Conservation (phyloP, 177 flowering plant species). For the Vitis hybrid region DNA sequence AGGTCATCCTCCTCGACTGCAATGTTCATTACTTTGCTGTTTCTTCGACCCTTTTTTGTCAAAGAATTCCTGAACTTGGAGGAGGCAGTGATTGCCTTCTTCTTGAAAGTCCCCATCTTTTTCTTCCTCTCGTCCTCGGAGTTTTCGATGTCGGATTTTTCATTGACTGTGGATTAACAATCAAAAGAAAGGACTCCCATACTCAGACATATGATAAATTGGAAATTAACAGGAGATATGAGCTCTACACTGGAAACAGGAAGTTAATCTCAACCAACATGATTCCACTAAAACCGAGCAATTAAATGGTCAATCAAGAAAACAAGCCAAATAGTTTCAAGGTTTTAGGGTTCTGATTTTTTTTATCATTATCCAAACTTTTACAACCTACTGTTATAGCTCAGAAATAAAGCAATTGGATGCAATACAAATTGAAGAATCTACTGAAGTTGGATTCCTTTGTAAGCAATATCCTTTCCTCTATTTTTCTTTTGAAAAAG, state of each 20-base stretch:
- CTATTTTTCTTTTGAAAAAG: too few relatives aligned
- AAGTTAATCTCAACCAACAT: neutral
- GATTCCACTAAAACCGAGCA: neutral
- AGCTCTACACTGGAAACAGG: neutral
- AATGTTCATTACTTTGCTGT: constrained; percentile 68
- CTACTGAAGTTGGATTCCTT: too few relatives aligned
- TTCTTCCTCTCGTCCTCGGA: constrained; percentile 79
- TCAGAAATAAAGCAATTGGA: neutral
- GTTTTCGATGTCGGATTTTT: constrained; percentile 47
- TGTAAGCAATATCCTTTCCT: too few relatives aligned
- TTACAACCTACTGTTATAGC: neutral
- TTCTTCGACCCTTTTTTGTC: constrained; percentile 57
- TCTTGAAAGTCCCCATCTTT: constrained; percentile 66
- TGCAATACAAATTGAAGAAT: too few relatives aligned
- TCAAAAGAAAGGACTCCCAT: neutral
- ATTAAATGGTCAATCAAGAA: neutral
- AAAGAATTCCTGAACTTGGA: constrained; percentile 70
- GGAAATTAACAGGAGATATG: neutral
- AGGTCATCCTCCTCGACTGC: constrained; percentile 55
- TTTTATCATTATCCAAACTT: neutral
- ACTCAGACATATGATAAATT: too few relatives aligned
- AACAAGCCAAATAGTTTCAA: neutral
- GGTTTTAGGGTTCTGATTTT: neutral
- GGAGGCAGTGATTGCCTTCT: constrained; percentile 81
- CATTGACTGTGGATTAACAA: constrained; percentile 30